A percentile compares a stretch with the other conserved stretches of the same genome.
Evolutionary conservation across 805 yeast species (phyloP).

Genomic region (Candida coquimbonensis): DNA sequence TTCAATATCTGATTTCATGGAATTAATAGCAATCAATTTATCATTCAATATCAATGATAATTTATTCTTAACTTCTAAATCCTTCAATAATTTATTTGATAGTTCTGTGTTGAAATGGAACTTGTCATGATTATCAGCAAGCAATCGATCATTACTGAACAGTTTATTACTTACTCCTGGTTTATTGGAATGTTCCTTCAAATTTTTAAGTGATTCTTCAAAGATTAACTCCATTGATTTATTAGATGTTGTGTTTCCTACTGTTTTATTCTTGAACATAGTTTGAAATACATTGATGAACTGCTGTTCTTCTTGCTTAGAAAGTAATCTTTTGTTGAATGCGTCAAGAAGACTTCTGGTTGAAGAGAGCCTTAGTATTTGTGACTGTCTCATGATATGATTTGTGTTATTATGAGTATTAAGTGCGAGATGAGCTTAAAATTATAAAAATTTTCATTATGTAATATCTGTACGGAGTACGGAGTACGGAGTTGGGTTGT

Average conservation of each 20-base stretch:
- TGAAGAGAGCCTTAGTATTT: background rate
- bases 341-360: background rate
- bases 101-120: background rate
- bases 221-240: conserved; percentile 2
- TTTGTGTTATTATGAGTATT: too few species aligned
- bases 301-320: conserved; percentile 5
- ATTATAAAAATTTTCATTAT: too few species aligned
- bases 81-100: background rate
- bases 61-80: conserved; percentile 4
- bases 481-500: too few species aligned
- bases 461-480: too few species aligned
- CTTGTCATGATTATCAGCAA: background rate
- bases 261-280: background rate
- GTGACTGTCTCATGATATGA: background rate
- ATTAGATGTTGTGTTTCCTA: background rate
- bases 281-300: conserved; percentile 1
- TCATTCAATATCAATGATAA: background rate
- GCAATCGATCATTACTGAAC: too few species aligned
- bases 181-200: background rate
- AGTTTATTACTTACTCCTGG: too few species aligned
- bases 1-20: background rate
- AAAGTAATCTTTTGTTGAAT: conserved; percentile 1
- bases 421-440: too few species aligned
- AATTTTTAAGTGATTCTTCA: background rate
- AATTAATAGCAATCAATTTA: too few species aligned